These are phyloP conservation scores for Ogataea neopini DNA, from an alignment of 805 yeast genomes.

Conservation along the genomic window DNA sequence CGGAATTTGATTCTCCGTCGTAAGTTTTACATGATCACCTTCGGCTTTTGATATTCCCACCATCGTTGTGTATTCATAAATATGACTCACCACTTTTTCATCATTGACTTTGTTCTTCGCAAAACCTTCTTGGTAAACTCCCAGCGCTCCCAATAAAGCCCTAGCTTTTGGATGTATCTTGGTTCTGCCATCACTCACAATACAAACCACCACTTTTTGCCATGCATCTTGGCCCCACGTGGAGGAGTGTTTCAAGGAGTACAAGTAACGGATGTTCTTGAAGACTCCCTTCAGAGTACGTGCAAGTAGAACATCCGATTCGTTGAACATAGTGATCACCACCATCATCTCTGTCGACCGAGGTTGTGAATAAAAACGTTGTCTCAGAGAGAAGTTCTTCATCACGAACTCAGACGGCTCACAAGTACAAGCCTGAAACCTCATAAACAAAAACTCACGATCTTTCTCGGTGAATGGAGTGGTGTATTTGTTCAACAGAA, in stretches of 20 bases:
- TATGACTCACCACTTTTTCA: slow-evolving; percentile 77
- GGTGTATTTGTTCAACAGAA: slow-evolving; percentile 54
- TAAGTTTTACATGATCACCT: slow-evolving; percentile 59
- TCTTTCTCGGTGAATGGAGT: slow-evolving; percentile 43
- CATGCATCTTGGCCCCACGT: slow-evolving; percentile 96
- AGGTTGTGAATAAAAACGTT: slow-evolving; percentile 72
- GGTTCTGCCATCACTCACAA: slow-evolving; percentile 89
- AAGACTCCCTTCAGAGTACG: slow-evolving; percentile 89
- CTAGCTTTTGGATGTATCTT: slow-evolving; percentile 78
- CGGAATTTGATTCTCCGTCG: slow-evolving; percentile 69
- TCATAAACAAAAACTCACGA: slow-evolving; percentile 77
- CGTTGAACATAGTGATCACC: slow-evolving; percentile 89
- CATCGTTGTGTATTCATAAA: slow-evolving; percentile 91
- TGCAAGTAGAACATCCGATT: slow-evolving; percentile 78
- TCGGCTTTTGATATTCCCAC: slow-evolving; percentile 75
- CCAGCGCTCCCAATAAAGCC: slow-evolving; percentile 80
- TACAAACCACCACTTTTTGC: slow-evolving; percentile 89
- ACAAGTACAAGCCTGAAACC: slow-evolving; percentile 93
- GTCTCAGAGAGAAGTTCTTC: slow-evolving; percentile 78
- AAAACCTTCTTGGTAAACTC: slow-evolving; percentile 93
- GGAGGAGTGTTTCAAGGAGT: slow-evolving; percentile 58
- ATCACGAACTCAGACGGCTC: slow-evolving; percentile 72
- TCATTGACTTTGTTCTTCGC: slow-evolving; percentile 90
- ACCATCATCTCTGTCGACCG: slow-evolving; percentile 84
- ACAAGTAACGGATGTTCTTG: slow-evolving; percentile 77